phyloP scores from a whole-genome alignment of 176 grass and related monocot species.

The Carex pumila region DNA sequence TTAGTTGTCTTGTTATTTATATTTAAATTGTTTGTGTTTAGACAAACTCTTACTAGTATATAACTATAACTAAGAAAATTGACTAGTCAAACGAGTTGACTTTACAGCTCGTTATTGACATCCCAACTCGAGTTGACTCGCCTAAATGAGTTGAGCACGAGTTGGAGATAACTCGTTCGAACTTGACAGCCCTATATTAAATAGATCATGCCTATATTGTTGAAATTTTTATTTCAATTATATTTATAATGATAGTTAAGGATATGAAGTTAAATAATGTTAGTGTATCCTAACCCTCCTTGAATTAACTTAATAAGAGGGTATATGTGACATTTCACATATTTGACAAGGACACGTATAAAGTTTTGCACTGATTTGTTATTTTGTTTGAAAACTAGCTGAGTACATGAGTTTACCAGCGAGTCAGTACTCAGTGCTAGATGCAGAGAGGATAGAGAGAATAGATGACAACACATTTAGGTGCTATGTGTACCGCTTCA shows the following conservation, averaged over 20 bases:
- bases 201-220: neutral
- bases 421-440: conserved; percentile 94
- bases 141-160: too few species aligned
- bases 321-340: neutral
- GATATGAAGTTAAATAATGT: neutral
- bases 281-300: neutral
- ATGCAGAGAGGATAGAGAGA: conserved; percentile 94
- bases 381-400: conserved; percentile 28
- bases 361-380: neutral
- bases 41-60: too few species aligned
- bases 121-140: too few species aligned
- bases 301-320: neutral
- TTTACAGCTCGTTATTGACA: too few species aligned
- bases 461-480: conserved; percentile 81
- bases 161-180: too few species aligned
- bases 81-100: too few species aligned
- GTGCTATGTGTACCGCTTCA: conserved; percentile 88
- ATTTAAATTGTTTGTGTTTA: too few species aligned
- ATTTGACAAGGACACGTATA: neutral
- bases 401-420: conserved; percentile 97
- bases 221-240: neutral
- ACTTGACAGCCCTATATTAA: neutral
- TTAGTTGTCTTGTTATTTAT: too few species aligned
- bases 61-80: too few species aligned
- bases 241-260: neutral